A percentile compares a stretch with the other conserved stretches of the same genome.
These are phyloP conservation scores for Nicotiana tabacum DNA, from an alignment of 257 asterid species.

Conservation along the genomic window DNA sequence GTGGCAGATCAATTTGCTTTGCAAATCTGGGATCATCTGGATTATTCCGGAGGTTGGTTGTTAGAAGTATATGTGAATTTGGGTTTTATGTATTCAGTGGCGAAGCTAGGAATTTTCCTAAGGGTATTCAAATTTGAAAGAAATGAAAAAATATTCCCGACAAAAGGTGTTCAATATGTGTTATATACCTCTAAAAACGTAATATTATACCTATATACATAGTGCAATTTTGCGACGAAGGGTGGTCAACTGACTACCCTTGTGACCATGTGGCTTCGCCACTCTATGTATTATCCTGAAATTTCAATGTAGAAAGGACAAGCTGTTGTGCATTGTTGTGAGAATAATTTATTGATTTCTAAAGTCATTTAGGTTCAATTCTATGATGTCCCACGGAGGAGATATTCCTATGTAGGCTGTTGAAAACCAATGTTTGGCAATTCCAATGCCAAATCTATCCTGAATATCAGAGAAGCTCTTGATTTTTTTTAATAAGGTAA, in stretches of 20 bases:
- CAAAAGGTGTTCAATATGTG: too few relatives aligned
- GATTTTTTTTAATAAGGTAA: too few relatives aligned
- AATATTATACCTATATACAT: too few relatives aligned
- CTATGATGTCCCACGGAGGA: slow-evolving; percentile 85
- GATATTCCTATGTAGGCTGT: slow-evolving; percentile 74
- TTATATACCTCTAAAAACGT: too few relatives aligned
- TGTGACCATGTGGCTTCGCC: too few relatives aligned
- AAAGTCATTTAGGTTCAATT: slow-evolving; percentile 44
- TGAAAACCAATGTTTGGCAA: slow-evolving; percentile 38
- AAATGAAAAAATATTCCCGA: too few relatives aligned
- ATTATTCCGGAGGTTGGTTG: slow-evolving; percentile 63
- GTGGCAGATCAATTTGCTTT: slow-evolving; percentile 55
- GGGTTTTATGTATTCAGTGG: background rate
- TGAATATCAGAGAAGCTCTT: slow-evolving; percentile 54
- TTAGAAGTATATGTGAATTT: slow-evolving; percentile 8
- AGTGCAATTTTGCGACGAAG: too few relatives aligned
- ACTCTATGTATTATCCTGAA: background rate
- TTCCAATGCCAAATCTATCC: slow-evolving; percentile 37
- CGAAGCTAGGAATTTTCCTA: too few relatives aligned
- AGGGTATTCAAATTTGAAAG: too few relatives aligned
- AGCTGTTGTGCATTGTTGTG: background rate
- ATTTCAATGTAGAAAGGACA: background rate
- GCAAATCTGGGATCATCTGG: slow-evolving; percentile 47
- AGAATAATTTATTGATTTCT: background rate
- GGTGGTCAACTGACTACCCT: too few relatives aligned